Evolutionary conservation across 768 basidiomycete species (phyloP).

Genomic region (Amanita brunnescens): DNA sequence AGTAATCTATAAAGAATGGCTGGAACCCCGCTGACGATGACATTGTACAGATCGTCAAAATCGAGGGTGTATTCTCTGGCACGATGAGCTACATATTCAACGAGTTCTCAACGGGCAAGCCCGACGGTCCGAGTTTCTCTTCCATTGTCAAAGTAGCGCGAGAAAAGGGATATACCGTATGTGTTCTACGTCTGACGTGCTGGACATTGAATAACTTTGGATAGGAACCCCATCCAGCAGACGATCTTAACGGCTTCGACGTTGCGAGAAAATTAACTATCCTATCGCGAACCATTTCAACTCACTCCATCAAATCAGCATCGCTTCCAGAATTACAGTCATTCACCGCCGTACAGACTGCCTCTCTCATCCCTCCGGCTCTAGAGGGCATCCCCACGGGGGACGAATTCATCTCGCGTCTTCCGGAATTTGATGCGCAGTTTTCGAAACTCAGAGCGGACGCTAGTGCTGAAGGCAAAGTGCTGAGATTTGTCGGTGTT

Average conservation of each 20-base stretch:
- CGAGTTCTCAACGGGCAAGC: constrained; percentile 69
- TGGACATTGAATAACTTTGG: neutral
- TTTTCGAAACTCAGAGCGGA: constrained; percentile 72
- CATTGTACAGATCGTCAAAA: constrained; percentile 60
- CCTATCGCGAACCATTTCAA: constrained; percentile 70
- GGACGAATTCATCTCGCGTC: constrained; percentile 71
- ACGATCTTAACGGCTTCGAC: constrained; percentile 94
- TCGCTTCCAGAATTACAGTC: constrained; percentile 58
- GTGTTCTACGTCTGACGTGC: constrained; percentile 9
- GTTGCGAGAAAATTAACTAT: constrained; percentile 97
- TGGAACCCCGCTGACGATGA: neutral
- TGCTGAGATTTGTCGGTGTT: constrained; percentile 90
- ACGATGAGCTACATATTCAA: constrained; percentile 99
- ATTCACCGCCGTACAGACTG: constrained; percentile 71
- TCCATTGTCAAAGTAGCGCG: constrained; percentile 83
- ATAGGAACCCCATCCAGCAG: constrained; percentile 91
- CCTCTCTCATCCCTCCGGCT: constrained; percentile 76
- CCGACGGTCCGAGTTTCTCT: constrained; percentile 73
- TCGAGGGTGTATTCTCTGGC: constrained; percentile 97
- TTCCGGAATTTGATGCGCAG: constrained; percentile 76
- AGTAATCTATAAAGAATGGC: constrained; percentile 6
- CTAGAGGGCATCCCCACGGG: constrained; percentile 63
- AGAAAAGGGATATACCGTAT: constrained; percentile 89
- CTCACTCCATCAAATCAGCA: constrained; percentile 22
- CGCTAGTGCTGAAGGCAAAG: constrained; percentile 72